Evolutionary conservation across 2,329 filamentous ascomycete species (phyloP).

Genomic region (Aspergillus sergii): DNA sequence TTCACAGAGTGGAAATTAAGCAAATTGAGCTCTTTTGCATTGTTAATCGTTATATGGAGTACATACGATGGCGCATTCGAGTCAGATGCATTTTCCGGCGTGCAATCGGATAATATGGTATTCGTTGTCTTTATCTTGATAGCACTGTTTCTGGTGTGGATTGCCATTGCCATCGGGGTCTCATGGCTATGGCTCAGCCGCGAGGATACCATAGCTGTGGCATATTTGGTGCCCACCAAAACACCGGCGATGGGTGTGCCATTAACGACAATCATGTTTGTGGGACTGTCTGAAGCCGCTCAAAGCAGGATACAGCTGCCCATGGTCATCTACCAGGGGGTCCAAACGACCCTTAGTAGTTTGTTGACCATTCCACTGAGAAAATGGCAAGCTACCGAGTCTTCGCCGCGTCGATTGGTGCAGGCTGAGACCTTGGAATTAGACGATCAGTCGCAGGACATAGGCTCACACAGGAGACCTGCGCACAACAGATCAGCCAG

Average conservation of each 20-base stretch:
- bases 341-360: slow-evolving; percentile 47
- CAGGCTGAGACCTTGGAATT: not conserved
- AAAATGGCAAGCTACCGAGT: slow-evolving; percentile 31
- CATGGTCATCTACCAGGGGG: slow-evolving; percentile 58
- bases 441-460: not conserved
- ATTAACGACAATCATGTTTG: slow-evolving; percentile 64
- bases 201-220: slow-evolving; percentile 64
- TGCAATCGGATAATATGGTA: slow-evolving; percentile 32
- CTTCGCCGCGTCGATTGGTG: not conserved
- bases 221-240: slow-evolving; percentile 69
- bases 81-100: slow-evolving; percentile 55
- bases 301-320: slow-evolving; percentile 65
- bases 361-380: slow-evolving; percentile 46
- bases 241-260: slow-evolving; percentile 67
- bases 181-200: slow-evolving; percentile 52
- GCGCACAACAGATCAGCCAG: not conserved
- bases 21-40: slow-evolving; percentile 34
- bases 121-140: slow-evolving; percentile 68
- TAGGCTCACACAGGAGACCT: not conserved
- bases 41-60: slow-evolving; percentile 55
- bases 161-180: slow-evolving; percentile 58
- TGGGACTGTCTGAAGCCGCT: slow-evolving; percentile 55
- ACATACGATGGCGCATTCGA: slow-evolving; percentile 68
- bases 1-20: slow-evolving; percentile 48
- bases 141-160: slow-evolving; percentile 62